A percentile compares a stretch with the other conserved stretches of the same genome.
Conservation (phyloP, 2,329 filamentous ascomycete genomes). For the Xylariaceae sp. region DNA sequence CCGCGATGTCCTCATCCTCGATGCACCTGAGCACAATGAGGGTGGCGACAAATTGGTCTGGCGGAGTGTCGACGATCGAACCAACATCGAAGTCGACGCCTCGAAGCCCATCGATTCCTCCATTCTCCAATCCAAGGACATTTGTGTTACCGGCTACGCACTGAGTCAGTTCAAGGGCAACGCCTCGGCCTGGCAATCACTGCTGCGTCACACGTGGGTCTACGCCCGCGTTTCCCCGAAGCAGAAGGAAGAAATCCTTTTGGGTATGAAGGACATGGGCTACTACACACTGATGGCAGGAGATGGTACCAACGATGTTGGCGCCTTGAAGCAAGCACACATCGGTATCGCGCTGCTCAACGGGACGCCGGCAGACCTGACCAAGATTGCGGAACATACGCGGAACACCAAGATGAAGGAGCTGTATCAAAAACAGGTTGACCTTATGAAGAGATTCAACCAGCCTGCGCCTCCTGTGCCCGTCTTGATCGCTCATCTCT, state of each 20-base stretch:
- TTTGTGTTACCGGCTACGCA: slow-evolving; percentile 94
- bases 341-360: slow-evolving; percentile 95
- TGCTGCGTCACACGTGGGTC: slow-evolving; percentile 90
- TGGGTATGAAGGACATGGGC: slow-evolving; percentile 89
- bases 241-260: slow-evolving; percentile 97
- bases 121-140: slow-evolving; percentile 78
- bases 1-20: slow-evolving; percentile 86
- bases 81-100: slow-evolving; percentile 78
- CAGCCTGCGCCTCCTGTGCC: slow-evolving; percentile 89
- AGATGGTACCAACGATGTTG: slow-evolving; percentile 97
- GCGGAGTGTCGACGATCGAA: slow-evolving; percentile 89
- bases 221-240: slow-evolving; percentile 97
- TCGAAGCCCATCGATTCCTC: slow-evolving; percentile 70
- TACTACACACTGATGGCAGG: slow-evolving; percentile 99
- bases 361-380: slow-evolving; percentile 83
- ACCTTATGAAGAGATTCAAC: slow-evolving; percentile 91
- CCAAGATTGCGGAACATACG: slow-evolving; percentile 85
- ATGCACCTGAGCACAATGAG: slow-evolving; percentile 84
- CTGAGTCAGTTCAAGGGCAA: slow-evolving; percentile 82
- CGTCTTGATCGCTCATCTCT: slow-evolving; percentile 85
- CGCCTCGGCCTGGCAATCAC: slow-evolving; percentile 57
- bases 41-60: slow-evolving; percentile 78
- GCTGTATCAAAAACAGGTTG: slow-evolving; percentile 91
- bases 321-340: slow-evolving; percentile 94
- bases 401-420: slow-evolving; percentile 98